phyloP scores from a whole-genome alignment of 179 eudicot genomes.

The Beta corolliflora region DNA sequence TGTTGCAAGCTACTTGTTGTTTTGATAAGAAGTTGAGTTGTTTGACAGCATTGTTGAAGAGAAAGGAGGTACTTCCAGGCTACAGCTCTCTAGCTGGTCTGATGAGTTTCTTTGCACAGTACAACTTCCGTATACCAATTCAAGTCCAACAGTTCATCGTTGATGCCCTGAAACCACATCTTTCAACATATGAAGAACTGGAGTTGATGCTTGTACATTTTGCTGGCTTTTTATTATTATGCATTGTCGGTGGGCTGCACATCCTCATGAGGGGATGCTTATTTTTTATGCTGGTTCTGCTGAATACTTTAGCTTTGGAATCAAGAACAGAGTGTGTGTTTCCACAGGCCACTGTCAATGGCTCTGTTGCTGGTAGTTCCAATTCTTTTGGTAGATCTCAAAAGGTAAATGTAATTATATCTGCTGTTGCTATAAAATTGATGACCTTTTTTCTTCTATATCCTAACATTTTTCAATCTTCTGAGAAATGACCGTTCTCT shows the following conservation, averaged over 20 bases:
- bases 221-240: conserved; percentile 59
- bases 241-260: conserved; percentile 53
- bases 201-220: conserved; percentile 70
- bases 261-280: conserved; percentile 68
- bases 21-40: conserved; percentile 27
- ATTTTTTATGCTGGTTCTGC: conserved; percentile 26
- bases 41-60: conserved; percentile 32
- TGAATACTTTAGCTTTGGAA: conserved; percentile 16
- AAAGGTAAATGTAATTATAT: conserved; percentile 12
- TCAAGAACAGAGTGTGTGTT: neutral
- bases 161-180: conserved; percentile 36
- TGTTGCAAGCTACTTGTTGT: conserved; percentile 58
- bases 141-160: conserved; percentile 37
- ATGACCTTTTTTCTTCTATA: neutral
- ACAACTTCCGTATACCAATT: conserved; percentile 41
- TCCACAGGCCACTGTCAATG: conserved; percentile 9
- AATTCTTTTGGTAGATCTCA: conserved; percentile 3
- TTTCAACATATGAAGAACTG: conserved; percentile 37
- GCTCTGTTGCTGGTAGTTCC: neutral
- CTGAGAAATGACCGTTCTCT: conserved; percentile 8
- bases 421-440: neutral
- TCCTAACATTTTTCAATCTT: neutral
- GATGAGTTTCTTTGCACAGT: conserved; percentile 44
- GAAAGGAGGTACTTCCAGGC: conserved; percentile 36
- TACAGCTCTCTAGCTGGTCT: conserved; percentile 33